phyloP scores from a whole-genome alignment of 2,329 filamentous ascomycete species.

The Trichoderma koningii region DNA sequence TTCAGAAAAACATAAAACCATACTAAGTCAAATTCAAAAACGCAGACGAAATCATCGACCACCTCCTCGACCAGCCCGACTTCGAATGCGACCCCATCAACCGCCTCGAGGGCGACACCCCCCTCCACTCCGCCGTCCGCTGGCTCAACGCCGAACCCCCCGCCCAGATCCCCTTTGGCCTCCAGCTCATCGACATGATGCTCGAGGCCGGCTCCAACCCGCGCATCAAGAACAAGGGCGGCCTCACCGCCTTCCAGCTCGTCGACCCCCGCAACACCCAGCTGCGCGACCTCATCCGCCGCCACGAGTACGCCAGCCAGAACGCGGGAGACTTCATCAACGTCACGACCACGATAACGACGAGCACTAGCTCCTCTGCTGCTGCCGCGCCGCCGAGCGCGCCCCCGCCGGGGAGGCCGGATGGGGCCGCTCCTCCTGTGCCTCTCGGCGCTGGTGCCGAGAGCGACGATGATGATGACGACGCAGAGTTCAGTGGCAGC shows the following conservation, averaged over 20 bases:
- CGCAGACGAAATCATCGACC: slow-evolving; percentile 76
- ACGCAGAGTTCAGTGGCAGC: slow-evolving; percentile 64
- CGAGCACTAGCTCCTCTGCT: too few relatives aligned
- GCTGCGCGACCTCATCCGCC: slow-evolving; percentile 64
- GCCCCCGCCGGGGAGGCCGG: slow-evolving; percentile 31
- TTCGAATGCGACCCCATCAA: slow-evolving; percentile 82
- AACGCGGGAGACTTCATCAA: slow-evolving; percentile 61
- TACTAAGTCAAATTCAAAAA: slow-evolving; percentile 10
- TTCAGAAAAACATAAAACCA: background rate
- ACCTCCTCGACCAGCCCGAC: slow-evolving; percentile 78
- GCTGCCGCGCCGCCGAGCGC: slow-evolving; percentile 27
- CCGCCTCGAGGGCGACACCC: slow-evolving; percentile 72
- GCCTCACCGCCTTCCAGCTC: slow-evolving; percentile 70
- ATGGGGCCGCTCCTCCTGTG: slow-evolving; percentile 21
- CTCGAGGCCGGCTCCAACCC: slow-evolving; percentile 71
- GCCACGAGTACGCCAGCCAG: slow-evolving; percentile 67
- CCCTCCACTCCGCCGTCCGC: slow-evolving; percentile 75
- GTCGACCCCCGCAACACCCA: slow-evolving; percentile 69
- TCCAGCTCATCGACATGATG: slow-evolving; percentile 73
- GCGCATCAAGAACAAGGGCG: slow-evolving; percentile 67
- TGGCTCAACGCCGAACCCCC: slow-evolving; percentile 71
- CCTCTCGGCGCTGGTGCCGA: slow-evolving; percentile 35
- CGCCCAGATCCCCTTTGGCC: slow-evolving; percentile 65
- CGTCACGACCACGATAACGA: slow-evolving; percentile 31
- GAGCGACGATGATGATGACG: slow-evolving; percentile 51